Evolutionary conservation across 1,284 basidiomycete species (phyloP).

Genomic region (Pterulicium gracile): DNA sequence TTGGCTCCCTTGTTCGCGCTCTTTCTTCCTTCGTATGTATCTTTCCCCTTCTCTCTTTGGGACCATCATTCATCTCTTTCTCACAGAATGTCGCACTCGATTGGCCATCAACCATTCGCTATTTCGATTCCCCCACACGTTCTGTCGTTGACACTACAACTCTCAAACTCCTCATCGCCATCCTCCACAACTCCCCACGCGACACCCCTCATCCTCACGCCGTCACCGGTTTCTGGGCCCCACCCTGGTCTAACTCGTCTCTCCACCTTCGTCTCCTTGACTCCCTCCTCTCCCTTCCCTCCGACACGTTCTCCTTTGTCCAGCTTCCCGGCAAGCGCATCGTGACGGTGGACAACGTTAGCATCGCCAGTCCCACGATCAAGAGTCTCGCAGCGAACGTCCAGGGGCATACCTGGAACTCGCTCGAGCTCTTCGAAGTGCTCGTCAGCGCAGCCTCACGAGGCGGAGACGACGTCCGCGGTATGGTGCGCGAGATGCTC

Average conservation of each 20-base stretch:
- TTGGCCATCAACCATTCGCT: conserved; percentile 72
- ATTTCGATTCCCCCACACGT: conserved; percentile 71
- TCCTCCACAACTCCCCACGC: conserved; percentile 62
- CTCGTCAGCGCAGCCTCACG: conserved; percentile 68
- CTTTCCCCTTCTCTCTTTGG: conserved; percentile 7
- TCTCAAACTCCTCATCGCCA: conserved; percentile 70
- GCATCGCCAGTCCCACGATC: conserved; percentile 77
- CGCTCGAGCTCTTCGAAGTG: conserved; percentile 86
- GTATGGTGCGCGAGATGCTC: conserved; percentile 78
- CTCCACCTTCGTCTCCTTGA: conserved; percentile 85
- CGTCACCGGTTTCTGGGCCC: conserved; percentile 73
- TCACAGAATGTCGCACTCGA: conserved; percentile 52
- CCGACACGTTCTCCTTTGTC: conserved; percentile 87
- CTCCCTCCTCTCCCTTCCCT: conserved; percentile 78
- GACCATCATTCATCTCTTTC: conserved; percentile 10
- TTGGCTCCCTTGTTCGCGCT: conserved; percentile 65
- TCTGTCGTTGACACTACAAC: conserved; percentile 76
- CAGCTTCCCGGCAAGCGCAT: conserved; percentile 72
- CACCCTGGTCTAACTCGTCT: conserved; percentile 77
- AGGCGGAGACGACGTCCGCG: conserved; percentile 60
- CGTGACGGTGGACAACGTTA: conserved; percentile 80
- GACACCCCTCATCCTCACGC: conserved; percentile 62
- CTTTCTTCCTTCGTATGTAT: conserved; percentile 49
- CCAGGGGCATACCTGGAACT: conserved; percentile 90
- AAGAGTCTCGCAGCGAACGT: conserved; percentile 78